These are phyloP conservation scores for Dacryopinax spathularia DNA, from an alignment of 768 basidiomycete genomes.

Conservation along the genomic window DNA sequence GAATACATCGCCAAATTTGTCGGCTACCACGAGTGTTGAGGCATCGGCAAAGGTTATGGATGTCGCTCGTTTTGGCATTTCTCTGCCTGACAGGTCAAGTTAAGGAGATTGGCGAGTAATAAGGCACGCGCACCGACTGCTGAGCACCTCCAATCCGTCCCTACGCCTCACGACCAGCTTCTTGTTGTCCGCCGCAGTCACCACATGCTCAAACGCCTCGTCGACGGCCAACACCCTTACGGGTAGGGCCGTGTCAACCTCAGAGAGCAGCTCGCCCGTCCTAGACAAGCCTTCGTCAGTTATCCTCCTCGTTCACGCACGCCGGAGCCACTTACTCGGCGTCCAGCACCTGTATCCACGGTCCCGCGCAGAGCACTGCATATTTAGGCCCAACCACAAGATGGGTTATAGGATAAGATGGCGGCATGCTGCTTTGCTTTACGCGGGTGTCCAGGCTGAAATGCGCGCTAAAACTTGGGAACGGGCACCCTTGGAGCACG, in stretches of 20 bases:
- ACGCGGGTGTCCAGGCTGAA: too few relatives aligned
- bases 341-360: conserved; percentile 2
- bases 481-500: too few relatives aligned
- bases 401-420: conserved; percentile 5
- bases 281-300: neutral
- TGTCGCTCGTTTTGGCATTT: conserved; percentile 73
- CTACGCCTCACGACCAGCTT: conserved; percentile 59
- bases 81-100: conserved; percentile 31
- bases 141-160: conserved; percentile 40
- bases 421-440: too few relatives aligned
- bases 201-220: conserved; percentile 24
- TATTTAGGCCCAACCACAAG: neutral
- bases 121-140: conserved; percentile 37
- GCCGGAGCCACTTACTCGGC: neutral
- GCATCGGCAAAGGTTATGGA: conserved; percentile 50
- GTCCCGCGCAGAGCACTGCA: conserved; percentile 5
- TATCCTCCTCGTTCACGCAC: neutral
- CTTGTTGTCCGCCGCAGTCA: conserved; percentile 70
- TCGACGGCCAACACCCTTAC: neutral
- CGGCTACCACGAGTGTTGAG: conserved; percentile 61
- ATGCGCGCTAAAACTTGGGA: too few relatives aligned
- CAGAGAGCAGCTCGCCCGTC: neutral
- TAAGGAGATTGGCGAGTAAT: neutral
- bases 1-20: conserved; percentile 94
- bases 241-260: neutral